Percentiles rank a stretch among this genome's conserved stretches.
Evolutionary conservation across 345 rosid genomes (phyloP).

Genomic region (Passiflora organensis): DNA sequence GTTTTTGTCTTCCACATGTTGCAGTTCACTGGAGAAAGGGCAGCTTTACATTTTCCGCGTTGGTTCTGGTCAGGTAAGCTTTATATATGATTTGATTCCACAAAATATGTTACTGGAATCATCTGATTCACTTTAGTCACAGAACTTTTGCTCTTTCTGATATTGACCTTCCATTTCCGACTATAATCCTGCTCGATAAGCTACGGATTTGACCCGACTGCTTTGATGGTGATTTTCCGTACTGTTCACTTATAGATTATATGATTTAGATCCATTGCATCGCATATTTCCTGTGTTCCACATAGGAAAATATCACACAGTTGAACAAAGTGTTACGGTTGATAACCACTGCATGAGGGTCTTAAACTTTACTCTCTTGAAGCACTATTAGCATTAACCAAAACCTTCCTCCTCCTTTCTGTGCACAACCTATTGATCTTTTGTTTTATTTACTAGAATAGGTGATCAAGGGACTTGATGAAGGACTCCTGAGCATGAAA

Average conservation of each 20-base stretch:
- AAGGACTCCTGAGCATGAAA: conserved; percentile 85
- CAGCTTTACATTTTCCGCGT: conserved; percentile 74
- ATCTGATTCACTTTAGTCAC: not conserved
- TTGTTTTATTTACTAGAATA: conserved; percentile 28
- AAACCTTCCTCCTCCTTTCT: not conserved
- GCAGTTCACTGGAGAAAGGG: conserved; percentile 89
- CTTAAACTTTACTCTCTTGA: no score
- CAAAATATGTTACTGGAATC: not conserved
- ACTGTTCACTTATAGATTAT: no score
- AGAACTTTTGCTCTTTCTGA: no score
- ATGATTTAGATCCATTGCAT: no score
- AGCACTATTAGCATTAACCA: not conserved
- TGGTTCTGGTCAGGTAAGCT: conserved; percentile 84
- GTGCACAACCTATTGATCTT: not conserved
- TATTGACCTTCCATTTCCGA: no score
- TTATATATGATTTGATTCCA: not conserved
- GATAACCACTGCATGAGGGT: no score
- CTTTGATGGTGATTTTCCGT: no score
- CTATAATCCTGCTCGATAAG: no score
- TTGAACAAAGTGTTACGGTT: no score
- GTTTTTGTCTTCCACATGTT: conserved; percentile 14
- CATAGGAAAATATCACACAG: no score
- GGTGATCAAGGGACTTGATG: conserved; percentile 97
- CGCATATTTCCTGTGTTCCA: no score
- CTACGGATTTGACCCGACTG: no score